Base-by-base conservation (phyloP, 345 rosid genomes). In the Dimocarpus longan region DNA sequence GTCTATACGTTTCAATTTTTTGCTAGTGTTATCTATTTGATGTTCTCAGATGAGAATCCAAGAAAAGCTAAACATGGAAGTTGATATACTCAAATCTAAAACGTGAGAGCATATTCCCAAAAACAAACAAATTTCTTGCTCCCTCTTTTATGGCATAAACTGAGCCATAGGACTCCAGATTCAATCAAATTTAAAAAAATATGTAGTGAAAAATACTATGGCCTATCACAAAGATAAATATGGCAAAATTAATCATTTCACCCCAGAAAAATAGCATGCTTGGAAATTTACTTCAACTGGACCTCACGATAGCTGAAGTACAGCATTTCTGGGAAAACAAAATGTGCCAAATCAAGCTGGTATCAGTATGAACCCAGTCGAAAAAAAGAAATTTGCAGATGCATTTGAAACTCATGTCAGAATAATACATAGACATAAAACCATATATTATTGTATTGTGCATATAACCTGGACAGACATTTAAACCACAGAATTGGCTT, bases 221-320 rank as follows among this genome's bases (percentile, higher is more conserved):
- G 28, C 4, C 46, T 40, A 46, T 46, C 52, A 46, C 8, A 46
- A 5, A 46, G 52, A 46, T 54, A 1, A 22, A 28, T 48, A 16
- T n/a, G 54, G 40, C 66, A 73, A 59, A 57, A 59, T 57, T 19
- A 72, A 26, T 56, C 75, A 72, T 72, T 10, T 26, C 18, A 12
- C 18, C 54, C 67, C 37, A 59, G 54, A 60, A 73, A 18, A 74
- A 62, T 12, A 63, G 10, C 56, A 24, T 13, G 22, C 1, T 22
- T 1, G 37, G 8, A 74, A 22, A 44, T 39, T 62, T 24, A 67
- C 63, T 9, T 43, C 22, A 63, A 44, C 2, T 15, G 6, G 60
- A 63, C 46, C 54, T 21, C 39, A 43, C 6, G 7, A 75, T 32
- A 48, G 39, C 64, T 46, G 63, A 48, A 46, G 50, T 37, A 66